Evolutionary conservation across 768 basidiomycete species (phyloP).

Genomic region (Naganishia randhawae): DNA sequence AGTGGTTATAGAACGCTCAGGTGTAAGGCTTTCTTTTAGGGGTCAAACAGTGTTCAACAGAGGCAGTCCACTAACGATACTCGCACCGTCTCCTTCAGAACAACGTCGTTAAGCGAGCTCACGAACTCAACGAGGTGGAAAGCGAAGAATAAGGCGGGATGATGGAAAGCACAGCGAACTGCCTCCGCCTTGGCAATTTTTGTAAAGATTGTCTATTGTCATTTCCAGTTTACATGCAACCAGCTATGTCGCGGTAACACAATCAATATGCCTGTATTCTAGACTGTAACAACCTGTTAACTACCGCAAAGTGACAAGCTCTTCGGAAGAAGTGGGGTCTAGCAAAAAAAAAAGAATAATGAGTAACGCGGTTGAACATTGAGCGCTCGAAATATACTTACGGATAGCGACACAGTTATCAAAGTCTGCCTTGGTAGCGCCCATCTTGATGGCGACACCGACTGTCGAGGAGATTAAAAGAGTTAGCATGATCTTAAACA

Average conservation of each 20-base stretch:
- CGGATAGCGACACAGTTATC: constrained; percentile 49
- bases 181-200: not conserved
- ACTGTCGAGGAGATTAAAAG: constrained; percentile 30
- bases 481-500: not conserved
- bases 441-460: constrained; percentile 96
- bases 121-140: constrained; percentile 56
- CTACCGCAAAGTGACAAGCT: constrained; percentile 50
- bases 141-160: constrained; percentile 24
- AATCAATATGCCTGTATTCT: not conserved
- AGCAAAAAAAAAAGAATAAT: not conserved
- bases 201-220: not conserved
- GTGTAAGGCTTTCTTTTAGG: constrained; percentile 50
- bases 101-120: constrained; percentile 58
- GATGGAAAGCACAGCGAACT: not conserved
- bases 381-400: constrained; percentile 29
- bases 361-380: too few species aligned
- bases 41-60: not conserved
- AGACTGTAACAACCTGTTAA: not conserved
- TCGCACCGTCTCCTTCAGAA: constrained; percentile 49
- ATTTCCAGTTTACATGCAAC: not conserved
- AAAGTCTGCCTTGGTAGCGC: constrained; percentile 53
- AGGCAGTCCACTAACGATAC: not conserved
- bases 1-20: constrained; percentile 55
- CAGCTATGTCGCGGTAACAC: too few species aligned
- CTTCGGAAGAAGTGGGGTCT: constrained; percentile 51